These are phyloP conservation scores for Trypanosoma brucei DNA, from an alignment of 208 protist genomes.

Conservation along the genomic window DNA sequence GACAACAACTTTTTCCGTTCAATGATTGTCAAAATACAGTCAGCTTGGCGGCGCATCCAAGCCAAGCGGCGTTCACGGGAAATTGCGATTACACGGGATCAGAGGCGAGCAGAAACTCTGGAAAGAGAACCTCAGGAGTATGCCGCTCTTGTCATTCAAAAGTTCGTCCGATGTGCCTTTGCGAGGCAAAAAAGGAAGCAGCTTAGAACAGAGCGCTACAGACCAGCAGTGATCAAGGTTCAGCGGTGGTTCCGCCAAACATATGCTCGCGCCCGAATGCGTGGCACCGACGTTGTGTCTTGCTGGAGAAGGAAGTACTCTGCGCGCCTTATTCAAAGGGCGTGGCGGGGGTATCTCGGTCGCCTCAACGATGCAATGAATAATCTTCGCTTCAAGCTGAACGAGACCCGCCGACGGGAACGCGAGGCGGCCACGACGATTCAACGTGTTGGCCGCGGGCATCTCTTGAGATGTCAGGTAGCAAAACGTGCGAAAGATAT, in stretches of 20 bases:
- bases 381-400: conserved; percentile 22
- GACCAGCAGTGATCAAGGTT: conserved; percentile 23
- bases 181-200: conserved; percentile 20
- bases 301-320: conserved; percentile 24
- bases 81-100: neutral
- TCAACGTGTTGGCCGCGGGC: conserved; percentile 30
- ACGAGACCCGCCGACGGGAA: conserved; percentile 17
- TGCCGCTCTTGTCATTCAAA: conserved; percentile 67
- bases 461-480: conserved; percentile 18
- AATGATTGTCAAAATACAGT: conserved; percentile 27
- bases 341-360: conserved; percentile 55
- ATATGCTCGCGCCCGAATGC: conserved; percentile 24
- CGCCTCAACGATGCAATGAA: conserved; percentile 45
- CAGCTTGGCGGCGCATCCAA: conserved; percentile 30
- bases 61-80: neutral
- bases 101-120: neutral
- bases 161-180: conserved; percentile 25
- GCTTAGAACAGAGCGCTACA: conserved; percentile 20
- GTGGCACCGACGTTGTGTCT: conserved; percentile 45
- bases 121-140: conserved; percentile 30
- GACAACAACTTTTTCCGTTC: conserved; percentile 23
- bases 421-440: conserved; percentile 3
- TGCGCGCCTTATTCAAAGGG: conserved; percentile 47
- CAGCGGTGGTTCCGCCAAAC: conserved; percentile 51
- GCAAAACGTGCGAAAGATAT: neutral